Evolutionary conservation across 306 rosid species (phyloP), one percentile per base, ranked within the genome.

Genomic region (Cicer judaicum): DNA sequence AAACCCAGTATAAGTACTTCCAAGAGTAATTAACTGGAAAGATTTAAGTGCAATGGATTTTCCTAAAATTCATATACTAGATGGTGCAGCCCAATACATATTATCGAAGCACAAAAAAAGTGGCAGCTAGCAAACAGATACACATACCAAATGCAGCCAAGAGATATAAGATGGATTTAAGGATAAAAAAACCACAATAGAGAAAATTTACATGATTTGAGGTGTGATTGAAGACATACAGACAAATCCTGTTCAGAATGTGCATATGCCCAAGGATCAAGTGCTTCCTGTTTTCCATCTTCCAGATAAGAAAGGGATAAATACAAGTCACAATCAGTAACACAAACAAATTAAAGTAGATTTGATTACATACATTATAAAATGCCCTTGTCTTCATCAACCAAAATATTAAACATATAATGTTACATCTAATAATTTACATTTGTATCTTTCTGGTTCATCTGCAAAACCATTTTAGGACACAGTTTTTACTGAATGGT

Each of bases 341-440:
- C 53, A 39, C 43, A 15, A 14, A 52, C 57, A 52, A 52, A 52
- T 14, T 52, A 52, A 52, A 52, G 57, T 14, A 52, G 5, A 52
- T 21, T 14, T 52, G 57, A 52, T 52, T 52, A 15, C 57, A 14
- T 52, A 52, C 57, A 52, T 52, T 54, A 54, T 54, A 18, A 16
- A 54, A 54, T 18, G 61, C 15, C 10, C 5, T 18, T 54, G 8
- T 54, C 34, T 54, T 16, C 60, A 15, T 53, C 60, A 53, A 15
- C 34, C 50, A 62, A 69, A 73, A 41, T 47, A 72, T 73, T 52
- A 74, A 79, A 64, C 65, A 57, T 10, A 48, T 18, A 60, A 57
- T 56, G 46, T 39, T 55, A 38, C 21, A 38, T 15, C 55, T n/a
- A 64, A 64, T 10, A 64, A 64, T 13, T 49, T 39, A 49, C 43